These are phyloP conservation scores for Apiospora arundinis DNA, from an alignment of 2,329 filamentous ascomycete genomes.

Conservation along the genomic window DNA sequence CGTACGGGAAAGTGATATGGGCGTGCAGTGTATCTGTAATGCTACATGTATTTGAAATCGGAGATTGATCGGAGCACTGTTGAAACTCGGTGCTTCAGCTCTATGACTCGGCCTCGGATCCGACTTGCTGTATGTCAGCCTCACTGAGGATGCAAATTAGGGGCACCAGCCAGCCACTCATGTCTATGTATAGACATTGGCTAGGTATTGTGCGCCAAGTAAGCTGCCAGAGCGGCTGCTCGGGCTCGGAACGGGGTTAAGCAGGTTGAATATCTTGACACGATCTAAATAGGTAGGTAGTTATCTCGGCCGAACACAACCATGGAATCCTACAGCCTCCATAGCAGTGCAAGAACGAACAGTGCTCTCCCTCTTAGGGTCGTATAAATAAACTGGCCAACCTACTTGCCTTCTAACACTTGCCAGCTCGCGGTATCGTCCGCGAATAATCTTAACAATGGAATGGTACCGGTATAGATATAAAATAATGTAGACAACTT, in stretches of 20 bases:
- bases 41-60: slow-evolving; percentile 2
- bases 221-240: not conserved
- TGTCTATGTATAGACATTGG: not conserved
- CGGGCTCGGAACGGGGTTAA: slow-evolving; percentile 8
- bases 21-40: not conserved
- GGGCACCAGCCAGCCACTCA: not conserved
- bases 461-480: no score
- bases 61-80: not conserved
- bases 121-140: slow-evolving; percentile 3
- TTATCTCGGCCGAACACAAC: not conserved
- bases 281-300: not conserved
- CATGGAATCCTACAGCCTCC: no score
- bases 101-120: not conserved
- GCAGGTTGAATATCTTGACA: not conserved
- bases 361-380: no score
- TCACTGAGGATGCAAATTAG: not conserved
- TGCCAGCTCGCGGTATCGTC: no score
- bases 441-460: no score
- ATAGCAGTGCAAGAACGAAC: no score
- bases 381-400: no score
- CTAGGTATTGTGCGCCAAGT: no score
- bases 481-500: no score
- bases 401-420: no score
- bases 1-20: not conserved
- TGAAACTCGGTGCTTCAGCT: not conserved